A percentile compares a stretch with the other conserved stretches of the same genome.
Evolutionary conservation across 768 basidiomycete genomes (phyloP).

Genomic region (Leccinum uliginosum): DNA sequence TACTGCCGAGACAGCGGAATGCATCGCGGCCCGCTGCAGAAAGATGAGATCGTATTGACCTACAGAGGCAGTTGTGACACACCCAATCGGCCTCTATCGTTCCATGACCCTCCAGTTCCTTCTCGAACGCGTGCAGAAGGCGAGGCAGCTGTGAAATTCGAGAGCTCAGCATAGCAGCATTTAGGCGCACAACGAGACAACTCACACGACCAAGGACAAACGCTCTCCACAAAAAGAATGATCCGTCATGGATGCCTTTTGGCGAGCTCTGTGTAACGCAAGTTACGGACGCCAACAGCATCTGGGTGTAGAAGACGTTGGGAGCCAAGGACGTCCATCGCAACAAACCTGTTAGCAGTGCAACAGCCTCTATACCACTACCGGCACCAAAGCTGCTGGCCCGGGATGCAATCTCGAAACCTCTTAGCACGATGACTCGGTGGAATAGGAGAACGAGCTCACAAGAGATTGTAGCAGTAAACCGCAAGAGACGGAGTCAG

Average conservation of each 20-base stretch:
- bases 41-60: constrained; percentile 8
- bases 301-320: constrained; percentile 61
- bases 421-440: neutral
- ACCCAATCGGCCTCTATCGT: constrained; percentile 58
- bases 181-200: constrained; percentile 1
- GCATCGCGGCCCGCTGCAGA: constrained; percentile 38
- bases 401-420: constrained; percentile 50
- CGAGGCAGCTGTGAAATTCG: constrained; percentile 49
- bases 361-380: constrained; percentile 46
- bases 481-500: constrained; percentile 61
- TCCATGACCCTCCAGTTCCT: constrained; percentile 44
- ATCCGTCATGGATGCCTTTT: constrained; percentile 26
- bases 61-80: constrained; percentile 15
- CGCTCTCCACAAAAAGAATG: constrained; percentile 55
- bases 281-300: constrained; percentile 58
- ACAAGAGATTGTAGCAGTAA: constrained; percentile 62
- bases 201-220: constrained; percentile 72
- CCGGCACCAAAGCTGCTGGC: constrained; percentile 63
- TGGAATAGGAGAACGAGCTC: constrained; percentile 15
- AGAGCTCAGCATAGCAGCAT: constrained; percentile 1
- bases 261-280: constrained; percentile 53
- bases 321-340: constrained; percentile 64
- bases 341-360: constrained; percentile 51
- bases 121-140: constrained; percentile 53
- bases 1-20: constrained; percentile 45